A percentile compares a stretch with the other conserved stretches of the same genome.
phyloP scores from a whole-genome alignment of 2,329 filamentous ascomycete species.

The Emergomyces pasteurianus region DNA sequence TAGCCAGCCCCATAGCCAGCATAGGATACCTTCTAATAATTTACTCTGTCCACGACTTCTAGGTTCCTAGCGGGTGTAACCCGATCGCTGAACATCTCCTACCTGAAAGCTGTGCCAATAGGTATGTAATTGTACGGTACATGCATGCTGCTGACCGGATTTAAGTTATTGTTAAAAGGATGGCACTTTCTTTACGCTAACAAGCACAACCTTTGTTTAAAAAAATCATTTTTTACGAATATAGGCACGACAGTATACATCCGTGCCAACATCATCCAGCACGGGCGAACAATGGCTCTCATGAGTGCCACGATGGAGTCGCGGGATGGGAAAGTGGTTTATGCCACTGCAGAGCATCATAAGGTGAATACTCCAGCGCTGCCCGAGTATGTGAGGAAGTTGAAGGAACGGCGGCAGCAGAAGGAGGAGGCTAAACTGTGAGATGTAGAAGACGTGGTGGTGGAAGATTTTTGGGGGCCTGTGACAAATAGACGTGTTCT shows the following conservation, averaged over 20 bases:
- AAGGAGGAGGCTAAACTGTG: not conserved
- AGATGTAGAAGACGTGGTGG: not conserved
- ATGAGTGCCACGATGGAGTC: conserved; percentile 40
- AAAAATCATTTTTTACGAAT: not conserved
- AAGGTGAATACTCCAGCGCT: conserved; percentile 37
- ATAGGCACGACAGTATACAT: conserved; percentile 33
- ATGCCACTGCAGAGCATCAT: conserved; percentile 42
- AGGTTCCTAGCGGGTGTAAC: conserved; percentile 41
- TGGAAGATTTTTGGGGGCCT: not conserved
- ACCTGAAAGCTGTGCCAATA: conserved; percentile 38
- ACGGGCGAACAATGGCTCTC: conserved; percentile 41
- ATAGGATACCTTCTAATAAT: not conserved
- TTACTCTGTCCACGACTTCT: not conserved
- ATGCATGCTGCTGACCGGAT: not conserved
- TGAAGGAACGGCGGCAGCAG: conserved; percentile 3
- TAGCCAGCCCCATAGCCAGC: not conserved
- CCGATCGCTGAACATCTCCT: conserved; percentile 40
- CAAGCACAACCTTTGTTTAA: too few relatives aligned
- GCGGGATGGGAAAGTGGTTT: conserved; percentile 36
- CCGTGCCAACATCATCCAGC: conserved; percentile 32
- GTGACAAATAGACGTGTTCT: not conserved
- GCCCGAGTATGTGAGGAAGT: conserved; percentile 22
- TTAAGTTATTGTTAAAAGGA: too few relatives aligned
- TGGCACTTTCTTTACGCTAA: too few relatives aligned
- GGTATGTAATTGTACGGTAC: conserved; percentile 17